Conservation (phyloP, 1,284 basidiomycete species). For the Ganoderma multipileum region DNA sequence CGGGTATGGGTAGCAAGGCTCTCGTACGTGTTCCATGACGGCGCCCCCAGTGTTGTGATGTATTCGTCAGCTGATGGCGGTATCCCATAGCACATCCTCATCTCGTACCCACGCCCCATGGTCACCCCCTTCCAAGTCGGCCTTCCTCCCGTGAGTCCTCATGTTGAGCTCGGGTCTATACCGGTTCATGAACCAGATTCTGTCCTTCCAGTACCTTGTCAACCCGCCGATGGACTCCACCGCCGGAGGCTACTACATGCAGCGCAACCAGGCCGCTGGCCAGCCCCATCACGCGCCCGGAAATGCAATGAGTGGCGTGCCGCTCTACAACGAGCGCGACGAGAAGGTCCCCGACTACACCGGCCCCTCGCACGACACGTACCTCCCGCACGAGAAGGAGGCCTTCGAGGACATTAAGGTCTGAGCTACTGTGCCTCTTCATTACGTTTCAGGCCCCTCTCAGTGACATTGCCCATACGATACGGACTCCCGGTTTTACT, state of each 20-base stretch:
- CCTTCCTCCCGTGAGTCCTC: conserved; percentile 49
- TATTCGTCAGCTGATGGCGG: background rate
- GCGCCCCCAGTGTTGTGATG: background rate
- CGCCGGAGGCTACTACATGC: conserved; percentile 30
- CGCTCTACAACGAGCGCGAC: conserved; percentile 44
- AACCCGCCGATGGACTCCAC: conserved; percentile 40
- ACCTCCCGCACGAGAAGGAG: conserved; percentile 42
- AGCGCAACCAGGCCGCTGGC: conserved; percentile 27
- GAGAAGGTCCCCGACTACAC: conserved; percentile 36
- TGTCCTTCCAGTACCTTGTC: conserved; percentile 38
- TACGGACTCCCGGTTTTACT: background rate
- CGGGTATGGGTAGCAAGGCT: conserved; percentile 48
- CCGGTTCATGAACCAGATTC: background rate
- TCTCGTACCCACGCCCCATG: conserved; percentile 47
- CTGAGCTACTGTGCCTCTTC: conserved; percentile 14
- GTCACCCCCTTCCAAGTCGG: conserved; percentile 53
- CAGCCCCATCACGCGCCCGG: conserved; percentile 21
- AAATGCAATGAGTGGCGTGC: conserved; percentile 37
- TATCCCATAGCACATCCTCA: conserved; percentile 46
- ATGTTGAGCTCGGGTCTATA: background rate
- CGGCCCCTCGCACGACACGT: conserved; percentile 34
- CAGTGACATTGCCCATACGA: background rate
- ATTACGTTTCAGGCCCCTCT: too few relatives aligned
- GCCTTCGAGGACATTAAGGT: conserved; percentile 39
- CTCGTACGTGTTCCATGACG: conserved; percentile 43